Evolutionary conservation across 495 filamentous ascomycete species (phyloP).

Genomic region (Penicillium macrosclerotiorum): DNA sequence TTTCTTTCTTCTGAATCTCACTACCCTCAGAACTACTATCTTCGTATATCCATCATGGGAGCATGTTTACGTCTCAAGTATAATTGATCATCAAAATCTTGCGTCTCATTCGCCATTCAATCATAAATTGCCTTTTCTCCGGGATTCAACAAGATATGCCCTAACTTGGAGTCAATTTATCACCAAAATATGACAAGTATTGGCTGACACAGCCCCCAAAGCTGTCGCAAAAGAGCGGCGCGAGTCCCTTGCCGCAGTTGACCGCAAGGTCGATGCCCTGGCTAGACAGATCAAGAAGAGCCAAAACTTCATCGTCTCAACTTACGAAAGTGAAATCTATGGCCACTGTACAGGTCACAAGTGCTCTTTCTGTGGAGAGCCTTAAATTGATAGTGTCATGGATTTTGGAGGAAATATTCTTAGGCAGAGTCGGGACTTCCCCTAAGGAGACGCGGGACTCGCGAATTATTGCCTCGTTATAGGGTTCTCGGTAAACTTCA

Average conservation of each 20-base stretch:
- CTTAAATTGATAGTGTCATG: neutral
- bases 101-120: too few species aligned
- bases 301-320: slow-evolving; percentile 42
- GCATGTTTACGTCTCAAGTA: too few species aligned
- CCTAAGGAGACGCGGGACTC: neutral
- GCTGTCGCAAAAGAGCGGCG: slow-evolving; percentile 33
- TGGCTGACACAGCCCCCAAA: slow-evolving; percentile 37
- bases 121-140: too few species aligned
- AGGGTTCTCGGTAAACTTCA: slow-evolving; percentile 1
- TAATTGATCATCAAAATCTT: too few species aligned
- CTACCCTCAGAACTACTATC: too few species aligned
- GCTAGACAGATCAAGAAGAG: slow-evolving; percentile 35
- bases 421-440: neutral
- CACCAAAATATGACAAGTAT: too few species aligned
- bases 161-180: too few species aligned
- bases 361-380: slow-evolving; percentile 1
- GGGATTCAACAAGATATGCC: too few species aligned
- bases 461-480: slow-evolving; percentile 6
- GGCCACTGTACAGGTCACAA: slow-evolving; percentile 6
- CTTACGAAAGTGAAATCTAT: slow-evolving; percentile 1
- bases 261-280: slow-evolving; percentile 33
- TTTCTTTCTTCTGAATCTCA: too few species aligned
- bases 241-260: slow-evolving; percentile 28
- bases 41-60: too few species aligned
- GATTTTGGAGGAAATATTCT: neutral